Conservation (phyloP, 116 monocot genomes). For the Zostera marina region DNA sequence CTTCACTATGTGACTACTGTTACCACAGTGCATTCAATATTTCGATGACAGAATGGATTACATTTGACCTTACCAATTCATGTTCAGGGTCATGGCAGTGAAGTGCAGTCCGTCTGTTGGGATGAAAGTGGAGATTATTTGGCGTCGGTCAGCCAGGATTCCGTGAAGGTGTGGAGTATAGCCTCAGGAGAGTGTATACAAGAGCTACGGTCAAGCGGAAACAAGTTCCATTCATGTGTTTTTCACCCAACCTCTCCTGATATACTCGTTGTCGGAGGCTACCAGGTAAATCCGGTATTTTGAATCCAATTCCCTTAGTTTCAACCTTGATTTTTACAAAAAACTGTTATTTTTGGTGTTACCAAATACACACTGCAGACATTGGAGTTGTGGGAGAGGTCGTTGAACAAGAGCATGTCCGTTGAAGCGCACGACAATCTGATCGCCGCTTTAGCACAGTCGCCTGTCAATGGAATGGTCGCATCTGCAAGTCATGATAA, state of each 20-base stretch:
- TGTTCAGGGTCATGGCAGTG: conserved; percentile 59
- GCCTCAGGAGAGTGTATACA: conserved; percentile 63
- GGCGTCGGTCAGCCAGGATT: conserved; percentile 82
- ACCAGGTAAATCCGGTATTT: conserved; percentile 43
- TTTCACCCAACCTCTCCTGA: conserved; percentile 75
- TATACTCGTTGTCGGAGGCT: conserved; percentile 75
- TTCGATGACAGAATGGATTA: no score
- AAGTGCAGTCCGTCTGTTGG: conserved; percentile 75
- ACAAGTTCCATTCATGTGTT: conserved; percentile 88
- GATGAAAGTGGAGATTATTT: conserved; percentile 69
- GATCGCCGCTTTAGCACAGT: conserved; percentile 54
- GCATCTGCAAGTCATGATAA: conserved; percentile 87
- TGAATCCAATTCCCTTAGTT: no score
- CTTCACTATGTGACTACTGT: no score
- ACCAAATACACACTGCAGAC: conserved; percentile 35
- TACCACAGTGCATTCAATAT: no score
- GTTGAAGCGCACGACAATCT: conserved; percentile 52
- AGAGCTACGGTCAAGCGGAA: conserved; percentile 68
- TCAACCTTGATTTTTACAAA: no score
- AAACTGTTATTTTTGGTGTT: no score
- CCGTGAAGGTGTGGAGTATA: conserved; percentile 80
- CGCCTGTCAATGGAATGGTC: conserved; percentile 42
- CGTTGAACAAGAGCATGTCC: conserved; percentile 29
- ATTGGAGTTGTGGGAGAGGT: conserved; percentile 63
- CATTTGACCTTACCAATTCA: not conserved